Evolutionary conservation across 2,329 filamentous ascomycete species (phyloP), one percentile per base, ranked within the genome.

Genomic region (Exophiala sp.): DNA sequence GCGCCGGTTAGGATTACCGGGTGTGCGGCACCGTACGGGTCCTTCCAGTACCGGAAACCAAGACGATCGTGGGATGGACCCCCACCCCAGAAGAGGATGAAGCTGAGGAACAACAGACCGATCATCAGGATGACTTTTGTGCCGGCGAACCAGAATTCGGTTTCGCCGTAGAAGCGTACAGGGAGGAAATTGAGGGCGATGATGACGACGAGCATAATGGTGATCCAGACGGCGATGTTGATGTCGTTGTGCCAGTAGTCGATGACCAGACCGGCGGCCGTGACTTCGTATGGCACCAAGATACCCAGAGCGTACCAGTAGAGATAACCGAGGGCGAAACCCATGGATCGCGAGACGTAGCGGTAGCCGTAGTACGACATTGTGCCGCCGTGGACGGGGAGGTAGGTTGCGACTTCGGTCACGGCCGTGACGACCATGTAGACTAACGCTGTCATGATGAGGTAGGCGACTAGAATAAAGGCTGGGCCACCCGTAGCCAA

Each of bases 201-300:
- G 43, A 87, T 80, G 14, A 87, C 73, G 2, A 82, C 69, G 57
- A 88, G 76, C 58, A 84, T 72, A 56, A 84, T 79, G 3, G 80
- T 79, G 48, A 78, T 77, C 75, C 75, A 78, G 5, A 74, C 73
- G 1, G 72, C 73, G 5, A 75, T 67, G 39, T 74, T 71, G 45
- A 76, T 55, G 14, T 64, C 63, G 3, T 70, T 66, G 9, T 70
- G 63, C 84, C 84, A 88, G 65, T 81, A 86, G 55, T 81, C 71
- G 55, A 87, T 83, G 29, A 88, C 75, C n/a, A 86, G 77, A 38
- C 80, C 79, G 10, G 83, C 82, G 6, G 85, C 85, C 0, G 81
- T 82, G 56, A 87, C 83, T 68, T 88, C 85, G 54, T 81, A 78
- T 44, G 73, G 75, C 0, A 78, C 71, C 35, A 76, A 65, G 29